Percentiles rank a stretch among this genome's conserved stretches.
These are phyloP conservation scores for Panicum miliaceum DNA, from an alignment of 176 grass and related monocot species.

Conservation along the genomic window DNA sequence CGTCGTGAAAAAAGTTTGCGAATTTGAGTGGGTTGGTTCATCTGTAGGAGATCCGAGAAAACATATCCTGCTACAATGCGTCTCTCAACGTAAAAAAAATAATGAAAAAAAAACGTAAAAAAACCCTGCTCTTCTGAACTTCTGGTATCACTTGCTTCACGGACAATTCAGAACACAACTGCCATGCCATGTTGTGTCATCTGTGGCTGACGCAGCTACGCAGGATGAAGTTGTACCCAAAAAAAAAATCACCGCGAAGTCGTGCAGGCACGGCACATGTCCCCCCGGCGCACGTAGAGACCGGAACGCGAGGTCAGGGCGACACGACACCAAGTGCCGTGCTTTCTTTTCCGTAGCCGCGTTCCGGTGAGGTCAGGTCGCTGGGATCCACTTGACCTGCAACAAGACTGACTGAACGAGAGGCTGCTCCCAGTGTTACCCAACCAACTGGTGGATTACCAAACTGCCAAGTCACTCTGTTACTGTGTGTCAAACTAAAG, in stretches of 20 bases:
- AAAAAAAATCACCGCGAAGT: neutral
- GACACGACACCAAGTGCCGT: neutral
- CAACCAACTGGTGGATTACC: conserved; percentile 46
- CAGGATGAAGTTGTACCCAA: neutral
- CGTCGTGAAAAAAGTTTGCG: too few species aligned
- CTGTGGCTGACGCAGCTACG: neutral
- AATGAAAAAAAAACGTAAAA: too few species aligned
- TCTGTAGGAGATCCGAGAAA: too few species aligned
- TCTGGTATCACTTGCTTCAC: neutral
- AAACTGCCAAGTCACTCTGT: conserved; percentile 6
- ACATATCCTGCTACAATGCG: neutral
- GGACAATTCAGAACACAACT: neutral
- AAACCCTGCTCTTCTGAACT: neutral
- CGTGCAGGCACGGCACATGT: neutral
- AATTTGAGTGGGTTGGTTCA: too few species aligned
- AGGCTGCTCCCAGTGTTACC: conserved; percentile 13
- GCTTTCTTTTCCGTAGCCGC: neutral
- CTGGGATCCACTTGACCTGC: conserved; percentile 27
- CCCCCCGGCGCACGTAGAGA: neutral
- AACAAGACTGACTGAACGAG: neutral
- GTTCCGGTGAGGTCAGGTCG: conserved; percentile 37
- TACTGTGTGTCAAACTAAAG: neutral
- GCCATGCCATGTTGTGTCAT: neutral
- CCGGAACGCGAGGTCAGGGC: neutral
- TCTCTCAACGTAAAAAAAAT: neutral